Evolutionary conservation across 768 basidiomycete genomes (phyloP), one percentile per base, ranked within the genome.

Genomic region (Leccinum longicurvipes): DNA sequence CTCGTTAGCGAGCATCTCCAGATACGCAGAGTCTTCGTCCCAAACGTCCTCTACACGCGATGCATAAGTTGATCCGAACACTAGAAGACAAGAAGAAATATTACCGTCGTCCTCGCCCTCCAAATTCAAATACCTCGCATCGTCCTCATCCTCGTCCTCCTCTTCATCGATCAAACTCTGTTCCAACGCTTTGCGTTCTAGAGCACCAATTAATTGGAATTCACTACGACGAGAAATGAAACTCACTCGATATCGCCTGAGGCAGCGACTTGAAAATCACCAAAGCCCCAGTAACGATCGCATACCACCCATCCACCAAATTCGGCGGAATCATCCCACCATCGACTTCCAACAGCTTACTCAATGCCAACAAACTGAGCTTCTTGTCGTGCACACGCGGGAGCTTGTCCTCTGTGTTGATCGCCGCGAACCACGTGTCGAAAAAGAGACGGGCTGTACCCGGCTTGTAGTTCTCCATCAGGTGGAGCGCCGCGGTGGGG

Each of bases 361-460:
- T 89, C 54, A 95, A 69, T 10, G 92, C 84, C 55, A 90, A 68
- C 54, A 94, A 82, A 61, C 82, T 83, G 55, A 95, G 74, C 72
- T 88, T 92, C 80, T 93, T 93, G 73, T 95, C 92, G 67, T 96
- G 92, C 44, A 96, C 91, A 19, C 92, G 83, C 12, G 91, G 89
- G 32, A 93, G 79, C 47, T 77, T 79, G 24, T 69, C 75, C 15
- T 79, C 75, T 34, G 60, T 66, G 55, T 84, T 84, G 71, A 93
- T 88, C 11, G 83, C 82, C 11, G 72, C 79, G 67, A 94, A 93
- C 92, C 92, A 95, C 60, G 76, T 80, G 66, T 91, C 83, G 67
- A 95, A 93, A 78, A 95, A 92, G n/a, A 71, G 65, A 34, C 86
- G 83, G 0, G 87, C 80, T 34, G 78, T 74, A n/a, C 84, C 85